Percentiles rank a stretch among this genome's conserved stretches.
Evolutionary conservation across 2,329 filamentous ascomycete species (phyloP).

Genomic region (Penicillium verrucosum): DNA sequence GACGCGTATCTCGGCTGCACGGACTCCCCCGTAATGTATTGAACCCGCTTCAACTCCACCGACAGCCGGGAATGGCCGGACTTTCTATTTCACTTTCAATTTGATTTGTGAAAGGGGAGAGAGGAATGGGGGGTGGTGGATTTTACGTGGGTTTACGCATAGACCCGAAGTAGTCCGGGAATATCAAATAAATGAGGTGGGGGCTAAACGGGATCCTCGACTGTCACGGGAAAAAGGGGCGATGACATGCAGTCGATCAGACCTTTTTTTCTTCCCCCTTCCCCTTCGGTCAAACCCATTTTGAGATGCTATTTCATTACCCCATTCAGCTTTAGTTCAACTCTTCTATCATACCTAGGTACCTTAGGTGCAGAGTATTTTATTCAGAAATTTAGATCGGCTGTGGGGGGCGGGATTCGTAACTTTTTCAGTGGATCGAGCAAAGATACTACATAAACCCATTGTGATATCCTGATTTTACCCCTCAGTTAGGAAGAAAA

Average conservation of each 20-base stretch:
- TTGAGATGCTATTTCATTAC: background rate
- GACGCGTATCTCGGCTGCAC: slow-evolving; percentile 38
- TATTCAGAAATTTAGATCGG: slow-evolving; percentile 2
- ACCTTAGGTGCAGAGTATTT: background rate
- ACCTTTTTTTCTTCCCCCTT: background rate
- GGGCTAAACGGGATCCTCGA: slow-evolving; percentile 8
- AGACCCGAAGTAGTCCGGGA: slow-evolving; percentile 1
- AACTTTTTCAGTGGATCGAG: background rate
- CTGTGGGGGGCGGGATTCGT: background rate
- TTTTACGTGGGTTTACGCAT: background rate
- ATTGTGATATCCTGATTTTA: background rate
- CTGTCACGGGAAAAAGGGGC: slow-evolving; percentile 13
- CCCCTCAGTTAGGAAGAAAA: background rate
- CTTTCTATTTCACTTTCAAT: background rate
- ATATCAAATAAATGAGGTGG: slow-evolving; percentile 2
- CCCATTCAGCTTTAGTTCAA: background rate
- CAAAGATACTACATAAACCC: background rate
- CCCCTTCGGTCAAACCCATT: slow-evolving; percentile 7
- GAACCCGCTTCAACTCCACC: slow-evolving; percentile 17
- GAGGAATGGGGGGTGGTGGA: background rate
- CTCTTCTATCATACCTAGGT: background rate
- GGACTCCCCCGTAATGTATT: slow-evolving; percentile 19
- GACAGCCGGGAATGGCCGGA: slow-evolving; percentile 25
- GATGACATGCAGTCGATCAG: slow-evolving; percentile 27
- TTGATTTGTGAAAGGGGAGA: background rate